Evolutionary conservation across 225 moss, liverwort and hornwort species (phyloP).

Genomic region (Rhytidiadelphus loreus): DNA sequence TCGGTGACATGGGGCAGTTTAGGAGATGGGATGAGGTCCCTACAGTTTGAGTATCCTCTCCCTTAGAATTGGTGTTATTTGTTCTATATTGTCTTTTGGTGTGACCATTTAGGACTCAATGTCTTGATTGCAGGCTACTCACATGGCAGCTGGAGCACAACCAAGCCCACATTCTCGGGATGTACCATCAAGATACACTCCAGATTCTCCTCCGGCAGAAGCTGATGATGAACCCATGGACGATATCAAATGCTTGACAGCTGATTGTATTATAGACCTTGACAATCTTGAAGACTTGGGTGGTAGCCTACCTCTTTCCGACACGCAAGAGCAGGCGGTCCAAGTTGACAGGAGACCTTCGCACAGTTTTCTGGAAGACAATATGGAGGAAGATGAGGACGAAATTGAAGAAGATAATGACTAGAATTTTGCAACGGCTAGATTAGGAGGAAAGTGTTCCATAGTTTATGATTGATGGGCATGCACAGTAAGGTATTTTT

Average conservation of each 20-base stretch:
- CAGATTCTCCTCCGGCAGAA: conserved; percentile 1
- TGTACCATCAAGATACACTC: neutral
- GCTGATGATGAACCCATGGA: conserved; percentile 21
- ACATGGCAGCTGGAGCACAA: neutral
- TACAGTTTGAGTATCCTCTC: neutral
- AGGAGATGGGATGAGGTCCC: neutral
- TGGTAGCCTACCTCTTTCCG: conserved; percentile 1
- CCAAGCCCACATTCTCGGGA: neutral
- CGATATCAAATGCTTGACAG: conserved; percentile 20
- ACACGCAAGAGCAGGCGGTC: neutral
- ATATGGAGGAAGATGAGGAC: conserved; percentile 36
- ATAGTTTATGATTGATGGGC: neutral
- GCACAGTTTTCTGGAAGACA: neutral
- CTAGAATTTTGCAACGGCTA: neutral
- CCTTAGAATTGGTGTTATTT: neutral
- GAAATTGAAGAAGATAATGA: conserved; percentile 24
- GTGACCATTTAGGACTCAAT: neutral
- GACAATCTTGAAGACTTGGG: conserved; percentile 22
- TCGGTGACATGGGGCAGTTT: neutral
- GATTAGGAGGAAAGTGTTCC: neutral
- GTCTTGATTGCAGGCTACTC: neutral
- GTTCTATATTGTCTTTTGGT: neutral
- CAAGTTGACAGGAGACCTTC: conserved; percentile 11
- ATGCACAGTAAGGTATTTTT: neutral
- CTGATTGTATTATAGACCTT: conserved; percentile 40